phyloP scores from a whole-genome alignment of 2,329 filamentous ascomycete species.

The Cryphonectria carpinicola region DNA sequence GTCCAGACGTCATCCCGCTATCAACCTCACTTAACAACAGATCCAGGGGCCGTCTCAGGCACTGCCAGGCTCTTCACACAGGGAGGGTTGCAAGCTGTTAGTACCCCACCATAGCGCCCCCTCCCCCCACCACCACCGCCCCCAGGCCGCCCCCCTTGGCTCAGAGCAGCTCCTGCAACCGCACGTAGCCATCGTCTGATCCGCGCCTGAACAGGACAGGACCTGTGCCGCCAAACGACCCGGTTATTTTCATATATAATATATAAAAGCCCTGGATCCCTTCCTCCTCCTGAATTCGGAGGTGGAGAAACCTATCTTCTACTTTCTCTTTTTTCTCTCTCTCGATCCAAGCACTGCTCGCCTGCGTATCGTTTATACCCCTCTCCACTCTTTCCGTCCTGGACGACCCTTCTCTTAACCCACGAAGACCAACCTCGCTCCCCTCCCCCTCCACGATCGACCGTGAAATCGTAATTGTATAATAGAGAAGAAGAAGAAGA shows the following conservation, averaged over 20 bases:
- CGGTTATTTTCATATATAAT: conserved; percentile 1
- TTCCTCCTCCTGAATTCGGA: background rate
- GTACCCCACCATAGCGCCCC: background rate
- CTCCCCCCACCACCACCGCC: no score
- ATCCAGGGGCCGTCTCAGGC: background rate
- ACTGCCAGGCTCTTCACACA: background rate
- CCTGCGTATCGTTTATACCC: background rate
- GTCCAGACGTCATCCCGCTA: conserved; percentile 5
- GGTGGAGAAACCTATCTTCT: background rate
- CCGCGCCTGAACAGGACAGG: background rate
- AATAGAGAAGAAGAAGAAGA: background rate
- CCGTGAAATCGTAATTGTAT: background rate
- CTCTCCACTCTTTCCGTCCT: conserved; percentile 6
- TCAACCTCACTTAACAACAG: background rate
- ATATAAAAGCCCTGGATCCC: background rate
- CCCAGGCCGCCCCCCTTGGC: background rate
- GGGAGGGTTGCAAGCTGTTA: conserved; percentile 1
- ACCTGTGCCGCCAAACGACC: background rate
- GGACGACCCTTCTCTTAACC: background rate
- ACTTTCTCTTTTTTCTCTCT: background rate
- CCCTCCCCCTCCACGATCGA: background rate
- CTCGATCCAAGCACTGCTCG: background rate
- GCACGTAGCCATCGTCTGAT: conserved; percentile 1
- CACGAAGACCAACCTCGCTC: background rate
- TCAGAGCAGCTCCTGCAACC: background rate